Conservation (phyloP, 2,329 filamentous ascomycete species). For the Colletotrichum sp. region DNA sequence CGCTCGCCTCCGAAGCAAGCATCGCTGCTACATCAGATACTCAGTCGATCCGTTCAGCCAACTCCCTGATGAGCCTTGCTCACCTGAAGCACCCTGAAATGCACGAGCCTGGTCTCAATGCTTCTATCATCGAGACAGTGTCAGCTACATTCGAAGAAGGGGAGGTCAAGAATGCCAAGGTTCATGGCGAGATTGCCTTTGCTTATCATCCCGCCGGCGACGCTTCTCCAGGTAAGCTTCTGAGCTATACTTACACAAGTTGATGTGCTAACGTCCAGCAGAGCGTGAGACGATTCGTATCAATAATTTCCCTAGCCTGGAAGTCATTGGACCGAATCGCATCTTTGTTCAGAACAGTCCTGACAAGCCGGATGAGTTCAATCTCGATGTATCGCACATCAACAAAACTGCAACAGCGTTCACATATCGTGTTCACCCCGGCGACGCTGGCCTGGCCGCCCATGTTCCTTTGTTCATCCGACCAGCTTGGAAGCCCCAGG, state of each 20-base stretch:
- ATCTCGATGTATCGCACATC: conserved; percentile 74
- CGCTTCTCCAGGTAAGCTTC: conserved; percentile 47
- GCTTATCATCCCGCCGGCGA: conserved; percentile 67
- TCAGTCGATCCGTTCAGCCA: conserved; percentile 88
- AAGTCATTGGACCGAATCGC: conserved; percentile 92
- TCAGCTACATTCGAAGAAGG: conserved; percentile 83
- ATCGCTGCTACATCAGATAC: conserved; percentile 74
- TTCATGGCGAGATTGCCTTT: conserved; percentile 89
- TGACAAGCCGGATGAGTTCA: conserved; percentile 80
- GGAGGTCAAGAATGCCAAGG: conserved; percentile 70
- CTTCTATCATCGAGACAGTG: conserved; percentile 91
- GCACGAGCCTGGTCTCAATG: conserved; percentile 78
- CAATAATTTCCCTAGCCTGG: conserved; percentile 86
- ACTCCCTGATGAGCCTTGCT: conserved; percentile 73
- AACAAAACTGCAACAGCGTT: conserved; percentile 81
- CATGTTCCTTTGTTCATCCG: conserved; percentile 77
- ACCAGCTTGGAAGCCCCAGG: conserved; percentile 82
- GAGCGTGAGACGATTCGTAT: conserved; percentile 75
- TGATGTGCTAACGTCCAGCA: conserved; percentile 28
- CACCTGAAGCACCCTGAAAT: conserved; percentile 84
- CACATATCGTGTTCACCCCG: conserved; percentile 86
- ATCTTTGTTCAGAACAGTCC: conserved; percentile 78
- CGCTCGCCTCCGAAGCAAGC: conserved; percentile 68
- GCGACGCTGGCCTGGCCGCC: conserved; percentile 52
- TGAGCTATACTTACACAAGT: not conserved